Base-by-base conservation (phyloP, 2,329 filamentous ascomycete genomes). In the Xylariaceae sp. region DNA sequence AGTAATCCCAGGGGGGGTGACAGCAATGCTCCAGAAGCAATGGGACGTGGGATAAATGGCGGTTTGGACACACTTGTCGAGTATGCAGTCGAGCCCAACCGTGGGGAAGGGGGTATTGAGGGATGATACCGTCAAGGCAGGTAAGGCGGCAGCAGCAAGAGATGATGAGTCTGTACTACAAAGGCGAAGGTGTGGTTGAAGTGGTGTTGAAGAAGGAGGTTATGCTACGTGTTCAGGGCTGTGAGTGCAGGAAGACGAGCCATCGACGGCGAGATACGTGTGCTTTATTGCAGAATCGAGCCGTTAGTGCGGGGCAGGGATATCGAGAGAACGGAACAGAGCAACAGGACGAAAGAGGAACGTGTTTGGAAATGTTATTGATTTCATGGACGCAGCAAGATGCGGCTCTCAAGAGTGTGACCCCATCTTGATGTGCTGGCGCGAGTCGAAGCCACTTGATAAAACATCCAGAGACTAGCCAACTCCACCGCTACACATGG, bases 391-490 rank as follows among this genome's bases (percentile, higher is more conserved):
- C 76, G 77, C 78, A 81, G 74, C 77, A 69, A 43, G 73, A 81
- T 85, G 81, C 81, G 81, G 81, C 81, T 83, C 80, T 83, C 61
- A 66, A 78, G 71, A 78, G 78, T 81, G 80, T 80, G 80, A 82
- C 80, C 52, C 81, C 80, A 81, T 82, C 74, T 76, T 88, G 89
- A 90, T 95, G 90, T 87, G 89, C 79, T 95, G 90, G 89, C 89
- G 85, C 85, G 76, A 77, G 78, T 86, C 78, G 78, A 83, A 81
- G 81, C 88, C 88, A 92, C 85, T 91, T 83, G 79, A 84, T 82
- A 75, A 76, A 76, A 79, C 72, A 71, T 73, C 75, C 74, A 77
- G 75, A 77, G 74, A 77, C 78, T 80, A 81, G 73, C 71, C 75
- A 77, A 76, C 78, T 81, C 81, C 80, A 83, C 80, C 70, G 69